Conservation (phyloP, 1,284 basidiomycete species). For the Cutaneotrichosporon sp. region DNA sequence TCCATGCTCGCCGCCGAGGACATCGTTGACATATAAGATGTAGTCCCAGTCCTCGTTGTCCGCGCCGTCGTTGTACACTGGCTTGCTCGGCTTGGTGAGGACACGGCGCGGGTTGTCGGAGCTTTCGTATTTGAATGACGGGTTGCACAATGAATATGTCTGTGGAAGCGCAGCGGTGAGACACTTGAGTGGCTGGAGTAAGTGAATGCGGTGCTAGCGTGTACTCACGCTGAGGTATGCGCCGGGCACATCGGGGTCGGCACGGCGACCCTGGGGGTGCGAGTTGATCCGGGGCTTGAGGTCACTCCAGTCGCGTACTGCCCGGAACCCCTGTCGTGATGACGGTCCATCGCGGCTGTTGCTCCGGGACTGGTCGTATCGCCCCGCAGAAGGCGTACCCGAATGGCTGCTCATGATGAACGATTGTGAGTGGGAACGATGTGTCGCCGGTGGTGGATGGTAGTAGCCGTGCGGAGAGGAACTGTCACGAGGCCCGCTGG, state of each 20-base stretch:
- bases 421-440: slow-evolving; percentile 22
- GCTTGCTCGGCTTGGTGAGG: slow-evolving; percentile 91
- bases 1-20: slow-evolving; percentile 76
- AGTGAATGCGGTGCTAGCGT: neutral
- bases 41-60: slow-evolving; percentile 98
- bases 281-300: slow-evolving; percentile 35
- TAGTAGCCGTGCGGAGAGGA: neutral
- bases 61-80: slow-evolving; percentile 85
- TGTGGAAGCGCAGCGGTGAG: slow-evolving; percentile 79
- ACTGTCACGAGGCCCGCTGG: neutral
- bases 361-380: slow-evolving; percentile 7
- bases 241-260: slow-evolving; percentile 42
- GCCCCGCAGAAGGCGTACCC: slow-evolving; percentile 25
- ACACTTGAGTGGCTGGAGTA: slow-evolving; percentile 70
- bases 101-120: slow-evolving; percentile 87
- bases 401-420: slow-evolving; percentile 40
- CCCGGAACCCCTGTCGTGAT: slow-evolving; percentile 34
- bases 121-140: slow-evolving; percentile 85
- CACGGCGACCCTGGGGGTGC: slow-evolving; percentile 36
- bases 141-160: slow-evolving; percentile 88
- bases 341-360: neutral
- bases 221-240: slow-evolving; percentile 44
- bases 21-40: slow-evolving; percentile 95
- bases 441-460: neutral
- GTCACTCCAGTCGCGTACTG: slow-evolving; percentile 36